Percentiles rank a stretch among this genome's conserved stretches.
phyloP scores from a whole-genome alignment of 345 rosid genomes.

The Rhodamnia rubescens region DNA sequence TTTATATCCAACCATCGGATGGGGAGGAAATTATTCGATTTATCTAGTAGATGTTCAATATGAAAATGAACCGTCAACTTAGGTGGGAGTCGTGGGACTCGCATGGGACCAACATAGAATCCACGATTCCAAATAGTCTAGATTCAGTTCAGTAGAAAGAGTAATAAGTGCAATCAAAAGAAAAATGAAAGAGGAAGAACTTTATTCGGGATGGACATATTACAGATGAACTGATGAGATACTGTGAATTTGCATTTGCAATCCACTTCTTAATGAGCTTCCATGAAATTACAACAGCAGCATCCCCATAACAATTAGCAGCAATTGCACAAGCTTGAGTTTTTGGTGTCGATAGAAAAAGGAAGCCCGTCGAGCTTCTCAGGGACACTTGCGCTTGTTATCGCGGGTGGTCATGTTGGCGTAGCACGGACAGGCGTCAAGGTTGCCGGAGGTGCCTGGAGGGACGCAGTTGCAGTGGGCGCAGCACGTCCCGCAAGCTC shows the following conservation, averaged over 20 bases:
- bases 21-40: background rate
- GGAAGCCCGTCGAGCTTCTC: background rate
- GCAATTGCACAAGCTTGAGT: background rate
- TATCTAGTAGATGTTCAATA: background rate
- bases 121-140: too few relatives aligned
- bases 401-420: slow-evolving; percentile 55
- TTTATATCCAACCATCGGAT: background rate
- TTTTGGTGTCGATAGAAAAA: too few relatives aligned
- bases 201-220: background rate
- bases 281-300: background rate
- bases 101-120: too few relatives aligned
- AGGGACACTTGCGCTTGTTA: slow-evolving; percentile 68
- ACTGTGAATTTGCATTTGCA: background rate
- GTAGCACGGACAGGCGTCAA: slow-evolving; percentile 55
- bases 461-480: slow-evolving; percentile 67
- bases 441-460: slow-evolving; percentile 56
- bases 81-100: too few relatives aligned
- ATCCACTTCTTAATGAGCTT: background rate
- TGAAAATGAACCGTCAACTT: background rate
- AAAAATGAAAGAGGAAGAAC: background rate
- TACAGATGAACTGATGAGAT: background rate
- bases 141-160: too few relatives aligned
- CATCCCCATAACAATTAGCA: background rate
- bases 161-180: too few relatives aligned
- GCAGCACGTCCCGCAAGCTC: slow-evolving; percentile 78